phyloP scores from a whole-genome alignment of 1,284 basidiomycete species.

The Golubevia sp. region DNA sequence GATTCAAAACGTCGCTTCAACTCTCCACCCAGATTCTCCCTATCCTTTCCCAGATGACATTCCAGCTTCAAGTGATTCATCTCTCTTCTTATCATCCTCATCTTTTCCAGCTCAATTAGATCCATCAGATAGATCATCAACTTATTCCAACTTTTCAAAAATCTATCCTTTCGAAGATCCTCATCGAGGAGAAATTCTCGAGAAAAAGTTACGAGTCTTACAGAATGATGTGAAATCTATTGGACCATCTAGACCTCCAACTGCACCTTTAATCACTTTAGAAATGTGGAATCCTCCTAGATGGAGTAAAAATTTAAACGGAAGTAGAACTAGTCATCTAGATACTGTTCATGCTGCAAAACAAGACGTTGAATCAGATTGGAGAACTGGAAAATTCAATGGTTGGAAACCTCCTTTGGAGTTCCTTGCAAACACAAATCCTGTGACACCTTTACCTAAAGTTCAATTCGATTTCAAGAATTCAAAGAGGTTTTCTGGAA shows the following conservation, averaged over 20 bases:
- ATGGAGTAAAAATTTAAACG: slow-evolving; percentile 27
- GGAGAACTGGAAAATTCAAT: slow-evolving; percentile 27
- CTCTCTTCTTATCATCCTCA: too few relatives aligned
- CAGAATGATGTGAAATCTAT: neutral
- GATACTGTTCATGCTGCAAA: slow-evolving; percentile 31
- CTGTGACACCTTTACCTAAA: slow-evolving; percentile 16
- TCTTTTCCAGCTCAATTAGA: too few relatives aligned
- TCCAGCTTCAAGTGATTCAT: too few relatives aligned
- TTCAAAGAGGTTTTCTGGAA: slow-evolving; percentile 29
- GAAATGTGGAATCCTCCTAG: slow-evolving; percentile 17
- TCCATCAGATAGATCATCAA: too few relatives aligned
- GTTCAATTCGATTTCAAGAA: slow-evolving; percentile 43
- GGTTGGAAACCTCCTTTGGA: slow-evolving; percentile 44
- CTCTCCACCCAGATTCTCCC: too few relatives aligned
- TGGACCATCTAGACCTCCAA: slow-evolving; percentile 1
- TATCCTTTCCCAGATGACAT: too few relatives aligned
- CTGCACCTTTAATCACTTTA: slow-evolving; percentile 19
- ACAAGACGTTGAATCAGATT: slow-evolving; percentile 36
- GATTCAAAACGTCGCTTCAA: too few relatives aligned
- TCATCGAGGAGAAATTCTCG: slow-evolving; percentile 10
- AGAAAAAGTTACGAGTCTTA: slow-evolving; percentile 3
- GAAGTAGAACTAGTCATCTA: slow-evolving; percentile 24
- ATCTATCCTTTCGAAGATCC: slow-evolving; percentile 11
- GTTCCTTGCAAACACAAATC: slow-evolving; percentile 10
- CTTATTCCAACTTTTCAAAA: too few relatives aligned